Evolutionary conservation across 2,329 filamentous ascomycete genomes (phyloP), one percentile per base, ranked within the genome.

Genomic region (Periconia digitata): DNA sequence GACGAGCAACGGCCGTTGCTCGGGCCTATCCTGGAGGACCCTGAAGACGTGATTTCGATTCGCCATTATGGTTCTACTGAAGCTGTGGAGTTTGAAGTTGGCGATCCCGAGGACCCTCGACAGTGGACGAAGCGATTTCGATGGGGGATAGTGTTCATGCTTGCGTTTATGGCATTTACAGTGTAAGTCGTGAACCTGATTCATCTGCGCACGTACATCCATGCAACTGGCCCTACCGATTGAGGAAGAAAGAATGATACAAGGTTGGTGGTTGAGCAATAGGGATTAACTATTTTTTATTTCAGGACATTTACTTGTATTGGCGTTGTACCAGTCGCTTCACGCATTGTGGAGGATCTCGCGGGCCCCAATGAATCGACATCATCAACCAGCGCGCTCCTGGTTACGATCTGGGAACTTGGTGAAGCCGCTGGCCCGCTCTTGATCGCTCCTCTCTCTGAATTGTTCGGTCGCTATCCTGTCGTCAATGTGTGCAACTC

Each of bases 221-320:
- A 6, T 6, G 22, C 7, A 39, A 16, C 37, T 20, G 37, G 27
- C 20, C 4, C 20, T 40, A 16, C 20, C 10, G 18, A 16, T 21
- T 38, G 29, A 32, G 5, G 6, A 37, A 10, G n/a, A n/a, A n/a
- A n/a, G n/a, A n/a, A n/a, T n/a, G n/a, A n/a, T n/a, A n/a, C n/a
- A n/a, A n/a, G n/a, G n/a, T n/a, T n/a, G n/a, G n/a, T n/a, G n/a
- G n/a, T n/a, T n/a, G n/a, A n/a, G n/a, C n/a, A n/a, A n/a, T n/a
- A n/a, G n/a, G n/a, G n/a, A n/a, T n/a, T n/a, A n/a, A n/a, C n/a
- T n/a, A n/a, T n/a, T n/a, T n/a, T n/a, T n/a, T n/a, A n/a, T n/a
- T n/a, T n/a, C 40, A 71, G 68, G 21, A 70, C 68, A 17, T 70
- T 71, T n/a, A 71, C 68, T 22, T 70, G 67, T 49, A 68, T 71